Base-by-base conservation (phyloP, 202 grass and related monocot genomes). In the Setaria viridis region DNA sequence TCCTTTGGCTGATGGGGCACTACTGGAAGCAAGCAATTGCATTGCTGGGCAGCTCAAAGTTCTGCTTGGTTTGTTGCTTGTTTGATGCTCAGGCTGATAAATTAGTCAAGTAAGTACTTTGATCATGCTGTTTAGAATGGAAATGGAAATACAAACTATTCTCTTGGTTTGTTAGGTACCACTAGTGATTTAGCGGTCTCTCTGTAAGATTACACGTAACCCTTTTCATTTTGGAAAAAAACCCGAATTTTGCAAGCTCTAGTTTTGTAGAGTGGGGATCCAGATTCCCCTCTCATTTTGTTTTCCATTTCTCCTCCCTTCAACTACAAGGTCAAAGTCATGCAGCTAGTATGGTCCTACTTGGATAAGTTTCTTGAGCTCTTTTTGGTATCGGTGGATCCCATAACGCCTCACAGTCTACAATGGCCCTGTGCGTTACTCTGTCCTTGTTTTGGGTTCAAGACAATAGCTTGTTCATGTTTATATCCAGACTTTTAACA, bases 401-500 rank as follows among this genome's bases (percentile, higher is more conserved):
- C 13, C 8, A 19, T 25, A 62, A 41, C 7, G 42, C 15, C 68
- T 21, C 63, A 62, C 13, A 29, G 43, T 59, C 15, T 70, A 35
- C 16, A n/a, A 34, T 67, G 48, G 50, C 5, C 25, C 75, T 0
- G 0, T 67, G 32, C 54, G 64, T 74, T 79, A 58, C 39, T 50
- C 2, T 54, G 16, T 55, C 3, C 69, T 39, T 48, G 19, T 85
- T 82, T 39, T n/a, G 25, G 71, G 14, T 17, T 70, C 50, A 70
- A 46, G 54, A 19, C 77, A 72, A 67, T 20, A 37, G 13, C 10
- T 69, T 34, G 50, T 50, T 76, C 30, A 68, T 67, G n/a, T 67
- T 74, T 15, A 50, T n/a, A 76, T 66, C 42, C 45, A 79, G 72
- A 82, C 32, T 19, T 34, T 17, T 54, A 54, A 35, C 8, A 60